These are phyloP conservation scores for Rhododendron vialii DNA, from an alignment of 148 eudicot genomes.

Conservation along the genomic window DNA sequence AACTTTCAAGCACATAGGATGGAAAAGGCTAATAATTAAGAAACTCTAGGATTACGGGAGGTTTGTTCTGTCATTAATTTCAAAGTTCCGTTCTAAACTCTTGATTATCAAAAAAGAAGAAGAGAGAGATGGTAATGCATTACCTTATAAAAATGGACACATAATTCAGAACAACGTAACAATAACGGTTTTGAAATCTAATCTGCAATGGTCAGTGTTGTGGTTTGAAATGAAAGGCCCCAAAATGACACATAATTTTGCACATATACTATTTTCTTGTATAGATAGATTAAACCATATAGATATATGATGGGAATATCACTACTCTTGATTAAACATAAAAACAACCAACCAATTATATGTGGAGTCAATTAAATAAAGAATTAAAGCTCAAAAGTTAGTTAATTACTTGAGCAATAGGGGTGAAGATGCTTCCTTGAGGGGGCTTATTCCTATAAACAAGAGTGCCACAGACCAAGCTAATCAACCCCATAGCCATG, in stretches of 20 bases:
- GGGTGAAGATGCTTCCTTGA: constrained; percentile 75
- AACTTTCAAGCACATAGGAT: neutral
- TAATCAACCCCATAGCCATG: constrained; percentile 79
- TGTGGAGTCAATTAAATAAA: neutral
- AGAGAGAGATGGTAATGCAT: neutral
- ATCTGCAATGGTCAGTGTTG: neutral
- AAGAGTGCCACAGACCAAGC: constrained; percentile 71
- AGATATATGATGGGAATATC: neutral
- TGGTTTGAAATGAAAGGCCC: neutral
- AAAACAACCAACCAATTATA: neutral
- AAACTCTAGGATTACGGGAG: neutral
- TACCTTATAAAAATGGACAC: too few relatives aligned
- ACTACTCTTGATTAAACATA: neutral
- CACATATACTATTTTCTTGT: neutral
- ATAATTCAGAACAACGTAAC: neutral
- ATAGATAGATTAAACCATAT: neutral
- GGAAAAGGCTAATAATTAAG: neutral
- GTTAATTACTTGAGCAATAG: constrained; percentile 72
- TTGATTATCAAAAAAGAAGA: too few relatives aligned
- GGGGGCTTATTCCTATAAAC: constrained; percentile 82
- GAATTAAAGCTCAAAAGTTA: neutral
- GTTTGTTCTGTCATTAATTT: neutral
- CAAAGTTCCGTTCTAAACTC: too few relatives aligned
- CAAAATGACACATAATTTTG: neutral
- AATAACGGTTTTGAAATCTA: neutral